Base-by-base conservation (phyloP, 148 eudicot genomes). In the Fagopyrum tataricum region DNA sequence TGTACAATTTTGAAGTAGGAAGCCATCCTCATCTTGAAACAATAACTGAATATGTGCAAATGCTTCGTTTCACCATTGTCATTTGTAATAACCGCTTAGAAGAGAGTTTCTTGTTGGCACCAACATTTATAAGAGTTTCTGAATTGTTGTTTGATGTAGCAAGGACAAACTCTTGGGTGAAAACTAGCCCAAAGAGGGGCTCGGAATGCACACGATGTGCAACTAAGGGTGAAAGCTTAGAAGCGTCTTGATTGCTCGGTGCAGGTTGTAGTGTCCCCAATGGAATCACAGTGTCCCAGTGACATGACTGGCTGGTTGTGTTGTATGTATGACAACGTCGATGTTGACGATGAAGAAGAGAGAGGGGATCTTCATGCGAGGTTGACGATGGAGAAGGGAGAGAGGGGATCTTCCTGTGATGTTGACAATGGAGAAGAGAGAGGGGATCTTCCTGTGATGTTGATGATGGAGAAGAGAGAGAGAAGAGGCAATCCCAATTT, bases 241-340 rank as follows among this genome's bases (percentile, higher is more conserved):
- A 94, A 47, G 89, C 92, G 72, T 89, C 97, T 82, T 82, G 82
- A 79, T 82, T 87, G 81, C 92, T 86, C 20, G 94, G 97, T 55
- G 97, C 84, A 11, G 94, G 90, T 76, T 86, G 97, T 41, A 91
- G 80, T 17, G 81, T 79, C 23, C 94, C 97, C 26, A 79, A 73
- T 7, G 92, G 85, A 64, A 70, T 70, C 21, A 78, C 78, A 41
- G n/a, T 80, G 80, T 89, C 97, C 97, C 97, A 91, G 47, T 86
- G 97, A 68, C 90, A 78, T 8, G 92, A 89, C 61, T 84, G 94
- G 78, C 86, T 89, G 14, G 90, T 88, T 1, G 87, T 81, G 68
- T 89, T 91, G 61, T 80, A 87, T 6, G 97, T 89, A 70, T 94
- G 97, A 26, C 90, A 91, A 2, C 94, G 92, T 53, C 89, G 89